Base-by-base conservation (phyloP, 1,284 basidiomycete species). In the Cystobasidium pallidum region DNA sequence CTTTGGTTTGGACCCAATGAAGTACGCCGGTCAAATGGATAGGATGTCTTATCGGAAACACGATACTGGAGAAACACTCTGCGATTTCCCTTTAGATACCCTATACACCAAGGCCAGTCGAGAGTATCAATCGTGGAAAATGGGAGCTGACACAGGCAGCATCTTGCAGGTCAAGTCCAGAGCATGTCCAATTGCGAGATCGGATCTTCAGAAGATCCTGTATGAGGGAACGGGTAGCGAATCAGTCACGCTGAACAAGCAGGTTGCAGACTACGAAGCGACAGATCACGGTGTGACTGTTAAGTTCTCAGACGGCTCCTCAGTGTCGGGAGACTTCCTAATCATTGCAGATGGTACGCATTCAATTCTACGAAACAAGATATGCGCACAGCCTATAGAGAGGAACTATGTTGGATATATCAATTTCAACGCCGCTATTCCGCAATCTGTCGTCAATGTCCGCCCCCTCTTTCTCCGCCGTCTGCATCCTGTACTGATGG, bases 331-430 rank as follows among this genome's bases (percentile, higher is more conserved):
- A 26, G 70, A 72, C 41, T 66, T 72, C n/a, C 54, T 72, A 1
- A 26, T 72, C 54, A 63, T 72, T 21, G 70, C 70, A 39, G 70
- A 72, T 58, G 70, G 70, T 11, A 72, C 70, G 55, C 70, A 72
- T 59, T 54, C 47, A 15, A 65, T 43, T n/a, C 26, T 72, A 54
- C 51, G 70, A 15, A 72, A 72, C 30, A 72, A 66, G 52, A 65
- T 72, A 21, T 72, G 70, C 49, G 62, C 52, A 13, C n/a, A 51
- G 28, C n/a, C 21, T 13, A 34, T 72, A 26, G 62, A 65, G 41
- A 57, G 70, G 24, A 65, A 72, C 28, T 72, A 72, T 51, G 70
- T 66, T n/a, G 70, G 70, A 28, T 73, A 79, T 73, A 45, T 72
- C 62, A 72, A 72, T 30, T 72, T 72, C 43, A 72, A 72, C 39